phyloP scores from a whole-genome alignment of 805 yeast species.

The Saccharomyces eubayanus region DNA sequence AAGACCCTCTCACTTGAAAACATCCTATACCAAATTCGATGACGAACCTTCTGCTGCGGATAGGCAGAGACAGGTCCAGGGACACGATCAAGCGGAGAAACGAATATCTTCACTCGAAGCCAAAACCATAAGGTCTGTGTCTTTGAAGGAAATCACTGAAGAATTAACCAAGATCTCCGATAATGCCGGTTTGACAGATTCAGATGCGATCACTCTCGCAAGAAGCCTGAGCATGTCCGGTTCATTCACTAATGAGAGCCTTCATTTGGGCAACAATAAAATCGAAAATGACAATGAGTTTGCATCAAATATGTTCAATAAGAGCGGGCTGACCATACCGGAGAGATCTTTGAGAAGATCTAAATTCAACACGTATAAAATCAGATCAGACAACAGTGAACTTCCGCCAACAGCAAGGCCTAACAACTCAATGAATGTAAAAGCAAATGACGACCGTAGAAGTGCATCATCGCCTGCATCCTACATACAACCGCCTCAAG shows the following conservation, averaged over 20 bases:
- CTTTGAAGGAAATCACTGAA: slow-evolving; percentile 60
- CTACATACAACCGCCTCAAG: background rate
- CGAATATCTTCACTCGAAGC: background rate
- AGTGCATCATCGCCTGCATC: background rate
- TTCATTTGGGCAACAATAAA: background rate
- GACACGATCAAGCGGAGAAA: background rate
- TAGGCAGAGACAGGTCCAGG: background rate
- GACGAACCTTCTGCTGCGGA: slow-evolving; percentile 11
- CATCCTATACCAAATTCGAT: slow-evolving; percentile 26
- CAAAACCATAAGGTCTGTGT: slow-evolving; percentile 34
- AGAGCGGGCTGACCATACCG: slow-evolving; percentile 24
- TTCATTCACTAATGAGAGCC: slow-evolving; percentile 35
- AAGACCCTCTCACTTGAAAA: slow-evolving; percentile 29
- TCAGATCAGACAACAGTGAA: slow-evolving; percentile 26
- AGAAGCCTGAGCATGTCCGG: slow-evolving; percentile 68
- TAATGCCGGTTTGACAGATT: slow-evolving; percentile 67
- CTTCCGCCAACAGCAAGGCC: slow-evolving; percentile 1
- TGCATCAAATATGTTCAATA: slow-evolving; percentile 27
- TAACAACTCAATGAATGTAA: background rate
- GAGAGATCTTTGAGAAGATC: slow-evolving; percentile 37
- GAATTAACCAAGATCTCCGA: slow-evolving; percentile 70
- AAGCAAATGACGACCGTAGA: background rate
- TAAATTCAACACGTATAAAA: slow-evolving; percentile 44
- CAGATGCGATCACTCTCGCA: slow-evolving; percentile 78
- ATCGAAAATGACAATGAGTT: slow-evolving; percentile 16